Base-by-base conservation (phyloP, 352 stramenopile genomes). In the Pythium phragmiticola region DNA sequence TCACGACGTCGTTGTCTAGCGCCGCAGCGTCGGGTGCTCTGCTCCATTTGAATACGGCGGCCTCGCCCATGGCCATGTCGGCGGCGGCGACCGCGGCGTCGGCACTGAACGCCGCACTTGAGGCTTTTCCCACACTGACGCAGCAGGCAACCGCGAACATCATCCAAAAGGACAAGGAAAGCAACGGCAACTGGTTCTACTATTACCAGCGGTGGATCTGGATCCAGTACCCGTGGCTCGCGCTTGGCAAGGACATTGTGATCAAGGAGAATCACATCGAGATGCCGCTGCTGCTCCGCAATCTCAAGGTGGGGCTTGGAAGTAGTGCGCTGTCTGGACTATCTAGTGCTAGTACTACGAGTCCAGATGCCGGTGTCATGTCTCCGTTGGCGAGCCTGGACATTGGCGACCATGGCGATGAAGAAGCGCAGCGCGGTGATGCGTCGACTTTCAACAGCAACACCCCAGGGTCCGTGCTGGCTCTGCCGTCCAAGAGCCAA, bases 141-240 rank as follows among this genome's bases (percentile, higher is more conserved):
- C 48, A 77, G 60, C 61, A 68, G 48, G 26, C 56, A 5, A 47
- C 53, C 7, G 2, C 43, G 42, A 66, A 63, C 41, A 36, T 77
- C 14, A 52, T 66, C 39, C 49, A 61, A 23, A 83, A 76, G 23
- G 75, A 88, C 49, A 81, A 86, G 28, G 73, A 85, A 23, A 64
- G 66, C 34, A 62, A 62, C 6, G 72, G 70, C 47, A 88, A 92
- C 60, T 77, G 81, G 53, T 91, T 96, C 50, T 97, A 92, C 70
- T 94, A 88, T 62, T 97, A 96, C 63, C 82, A 95, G 63, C 84
- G 92, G 37, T 98, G 92, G 92, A 81, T 97, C 23, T 98, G 92
- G 92, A 94, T 97, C 56, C 84, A 96, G 54, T 97, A 94, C 66
- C 88, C 90, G n/a, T 98, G 92, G 92, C 79, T 97, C 12, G 88